Conservation (phyloP, 2,329 filamentous ascomycete species). For the Calonectria montana region DNA sequence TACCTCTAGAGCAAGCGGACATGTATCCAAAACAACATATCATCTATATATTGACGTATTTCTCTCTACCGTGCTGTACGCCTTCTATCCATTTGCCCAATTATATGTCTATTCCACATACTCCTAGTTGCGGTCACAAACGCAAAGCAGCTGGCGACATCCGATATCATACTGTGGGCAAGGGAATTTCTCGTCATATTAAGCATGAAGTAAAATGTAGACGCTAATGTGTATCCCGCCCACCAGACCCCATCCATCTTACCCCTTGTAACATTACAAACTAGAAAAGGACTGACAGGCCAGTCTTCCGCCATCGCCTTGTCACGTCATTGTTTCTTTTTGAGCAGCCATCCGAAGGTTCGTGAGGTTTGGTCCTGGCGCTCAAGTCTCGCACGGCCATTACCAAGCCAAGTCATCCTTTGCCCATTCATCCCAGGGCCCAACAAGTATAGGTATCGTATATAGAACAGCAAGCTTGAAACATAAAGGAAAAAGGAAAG, state of each 20-base stretch:
- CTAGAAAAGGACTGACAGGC: slow-evolving; percentile 27
- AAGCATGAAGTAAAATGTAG: slow-evolving; percentile 32
- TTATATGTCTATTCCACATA: not conserved
- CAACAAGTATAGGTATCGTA: slow-evolving; percentile 25
- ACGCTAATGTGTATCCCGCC: slow-evolving; percentile 36
- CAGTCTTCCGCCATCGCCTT: slow-evolving; percentile 38
- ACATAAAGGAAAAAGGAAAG: not conserved
- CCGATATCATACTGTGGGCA: slow-evolving; percentile 1
- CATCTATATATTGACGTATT: slow-evolving; percentile 8
- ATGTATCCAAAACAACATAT: slow-evolving; percentile 34
- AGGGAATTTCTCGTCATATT: slow-evolving; percentile 28
- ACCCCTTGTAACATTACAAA: slow-evolving; percentile 29
- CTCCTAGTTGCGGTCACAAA: no score
- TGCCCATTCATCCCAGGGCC: slow-evolving; percentile 14
- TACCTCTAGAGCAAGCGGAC: slow-evolving; percentile 43
- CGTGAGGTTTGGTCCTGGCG: not conserved
- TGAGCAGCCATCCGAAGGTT: slow-evolving; percentile 12
- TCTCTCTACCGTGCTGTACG: not conserved
- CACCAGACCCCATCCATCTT: slow-evolving; percentile 32
- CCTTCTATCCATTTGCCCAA: no score
- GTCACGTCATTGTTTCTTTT: slow-evolving; percentile 38
- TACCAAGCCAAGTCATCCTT: slow-evolving; percentile 5
- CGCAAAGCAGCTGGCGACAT: not conserved
- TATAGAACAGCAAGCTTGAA: slow-evolving; percentile 21
- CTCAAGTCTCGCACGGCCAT: not conserved